A percentile compares a stretch with the other conserved stretches of the same genome.
These are phyloP conservation scores for Suillus cothurnatus DNA, from an alignment of 768 basidiomycete genomes.

Conservation along the genomic window DNA sequence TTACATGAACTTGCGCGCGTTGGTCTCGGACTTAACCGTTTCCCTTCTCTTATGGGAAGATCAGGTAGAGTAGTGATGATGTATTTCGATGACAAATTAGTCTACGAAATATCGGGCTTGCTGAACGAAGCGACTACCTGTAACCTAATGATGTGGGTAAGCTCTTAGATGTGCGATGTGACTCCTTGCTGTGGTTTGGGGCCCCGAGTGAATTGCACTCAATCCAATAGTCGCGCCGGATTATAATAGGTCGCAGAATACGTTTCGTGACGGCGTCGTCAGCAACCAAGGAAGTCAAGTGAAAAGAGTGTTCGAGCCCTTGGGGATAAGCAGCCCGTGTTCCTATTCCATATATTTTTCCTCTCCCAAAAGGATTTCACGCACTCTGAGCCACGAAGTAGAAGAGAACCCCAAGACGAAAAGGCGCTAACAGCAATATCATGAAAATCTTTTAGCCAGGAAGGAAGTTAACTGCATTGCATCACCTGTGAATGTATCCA, in stretches of 20 bases:
- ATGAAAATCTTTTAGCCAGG: not conserved
- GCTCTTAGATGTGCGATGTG: not conserved
- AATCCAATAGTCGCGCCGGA: not conserved
- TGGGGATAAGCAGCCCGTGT: not conserved
- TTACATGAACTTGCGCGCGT: slow-evolving; percentile 88
- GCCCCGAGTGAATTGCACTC: not conserved
- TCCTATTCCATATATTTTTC: not conserved
- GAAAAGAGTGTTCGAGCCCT: not conserved
- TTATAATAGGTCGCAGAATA: not conserved
- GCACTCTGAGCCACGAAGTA: not conserved
- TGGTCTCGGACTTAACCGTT: slow-evolving; percentile 40
- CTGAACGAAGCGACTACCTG: not conserved
- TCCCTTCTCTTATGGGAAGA: not conserved
- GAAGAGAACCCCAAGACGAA: not conserved
- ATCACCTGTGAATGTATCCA: not conserved
- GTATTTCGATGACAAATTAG: not conserved
- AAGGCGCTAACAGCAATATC: not conserved
- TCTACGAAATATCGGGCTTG: not conserved
- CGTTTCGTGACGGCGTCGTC: not conserved
- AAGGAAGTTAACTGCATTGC: not conserved
- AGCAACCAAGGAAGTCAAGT: not conserved
- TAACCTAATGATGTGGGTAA: not conserved
- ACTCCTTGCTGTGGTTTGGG: not conserved
- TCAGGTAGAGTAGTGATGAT: not conserved
- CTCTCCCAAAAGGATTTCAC: not conserved